Conservation (phyloP, 805 yeast species). For the Kregervanrija delftensis region DNA sequence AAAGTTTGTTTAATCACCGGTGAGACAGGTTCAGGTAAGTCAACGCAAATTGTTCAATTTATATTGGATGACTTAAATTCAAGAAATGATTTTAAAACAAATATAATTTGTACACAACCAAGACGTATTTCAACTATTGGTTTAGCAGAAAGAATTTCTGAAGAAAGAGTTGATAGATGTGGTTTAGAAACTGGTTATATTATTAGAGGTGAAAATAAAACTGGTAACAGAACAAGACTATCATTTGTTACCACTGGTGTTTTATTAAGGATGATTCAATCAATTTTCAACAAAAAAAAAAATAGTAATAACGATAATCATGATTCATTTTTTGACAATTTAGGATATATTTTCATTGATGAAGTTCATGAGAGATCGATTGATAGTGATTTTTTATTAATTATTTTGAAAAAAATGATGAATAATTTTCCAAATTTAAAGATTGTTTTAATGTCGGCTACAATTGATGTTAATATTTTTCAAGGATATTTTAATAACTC, state of each 20-base stretch:
- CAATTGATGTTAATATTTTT: slow-evolving; percentile 69
- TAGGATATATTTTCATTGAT: slow-evolving; percentile 76
- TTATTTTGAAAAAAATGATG: slow-evolving; percentile 61
- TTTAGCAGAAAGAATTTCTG: slow-evolving; percentile 85
- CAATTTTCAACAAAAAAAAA: slow-evolving; percentile 26
- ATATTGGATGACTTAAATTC: slow-evolving; percentile 59
- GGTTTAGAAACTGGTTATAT: slow-evolving; percentile 84
- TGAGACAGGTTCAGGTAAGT: slow-evolving; percentile 96
- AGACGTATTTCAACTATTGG: slow-evolving; percentile 94
- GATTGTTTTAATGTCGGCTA: slow-evolving; percentile 87
- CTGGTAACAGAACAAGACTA: slow-evolving; percentile 56
- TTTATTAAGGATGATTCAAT: slow-evolving; percentile 74
- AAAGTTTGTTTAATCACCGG: slow-evolving; percentile 81
- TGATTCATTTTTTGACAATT: slow-evolving; percentile 38
- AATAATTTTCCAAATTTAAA: slow-evolving; percentile 47
- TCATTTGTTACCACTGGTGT: slow-evolving; percentile 93
- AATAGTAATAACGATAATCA: slow-evolving; percentile 18
- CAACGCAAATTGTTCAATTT: slow-evolving; percentile 91
- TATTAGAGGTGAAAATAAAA: slow-evolving; percentile 83
- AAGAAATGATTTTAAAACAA: slow-evolving; percentile 43
- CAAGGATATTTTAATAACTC: slow-evolving; percentile 48
- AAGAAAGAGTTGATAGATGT: slow-evolving; percentile 58
- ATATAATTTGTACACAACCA: slow-evolving; percentile 88
- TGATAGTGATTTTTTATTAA: slow-evolving; percentile 80
- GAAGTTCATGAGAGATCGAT: slow-evolving; percentile 97